Evolutionary conservation across 768 basidiomycete species (phyloP).

Genomic region (Scleroderma citrinum): DNA sequence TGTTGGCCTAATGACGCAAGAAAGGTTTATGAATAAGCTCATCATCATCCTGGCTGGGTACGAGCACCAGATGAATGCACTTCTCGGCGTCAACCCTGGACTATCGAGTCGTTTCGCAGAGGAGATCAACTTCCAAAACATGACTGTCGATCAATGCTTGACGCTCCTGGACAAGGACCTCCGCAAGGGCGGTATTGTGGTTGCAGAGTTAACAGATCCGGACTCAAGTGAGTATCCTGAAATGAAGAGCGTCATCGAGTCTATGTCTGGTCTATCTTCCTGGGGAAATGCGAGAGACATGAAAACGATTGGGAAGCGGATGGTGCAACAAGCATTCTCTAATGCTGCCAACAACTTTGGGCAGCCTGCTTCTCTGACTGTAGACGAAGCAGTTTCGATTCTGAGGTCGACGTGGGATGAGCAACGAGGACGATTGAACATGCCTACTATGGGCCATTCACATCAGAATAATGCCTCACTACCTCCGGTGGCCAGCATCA

Average conservation of each 20-base stretch:
- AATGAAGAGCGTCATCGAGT: conserved; percentile 35
- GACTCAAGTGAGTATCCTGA: conserved; percentile 24
- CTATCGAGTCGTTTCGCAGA: conserved; percentile 66
- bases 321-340: conserved; percentile 38
- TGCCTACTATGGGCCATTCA: conserved; percentile 11
- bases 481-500: conserved; percentile 13
- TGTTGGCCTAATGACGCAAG: conserved; percentile 56
- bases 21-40: conserved; percentile 50
- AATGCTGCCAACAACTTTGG: conserved; percentile 12
- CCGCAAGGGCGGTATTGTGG: conserved; percentile 34
- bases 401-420: conserved; percentile 18
- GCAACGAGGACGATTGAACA: conserved; percentile 19
- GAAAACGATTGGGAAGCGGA: conserved; percentile 43
- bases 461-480: conserved; percentile 2
- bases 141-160: conserved; percentile 45
- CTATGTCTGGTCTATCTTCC: conserved; percentile 40
- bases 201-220: conserved; percentile 33
- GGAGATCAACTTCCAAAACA: conserved; percentile 48
- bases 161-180: conserved; percentile 44
- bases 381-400: conserved; percentile 26
- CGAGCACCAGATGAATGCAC: conserved; percentile 57
- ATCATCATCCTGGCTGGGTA: conserved; percentile 69
- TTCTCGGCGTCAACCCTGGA: conserved; percentile 55
- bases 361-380: conserved; percentile 18
- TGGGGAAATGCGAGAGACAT: conserved; percentile 74